phyloP scores from a whole-genome alignment of 331 rosid genomes.

The Quercus tomentella region DNA sequence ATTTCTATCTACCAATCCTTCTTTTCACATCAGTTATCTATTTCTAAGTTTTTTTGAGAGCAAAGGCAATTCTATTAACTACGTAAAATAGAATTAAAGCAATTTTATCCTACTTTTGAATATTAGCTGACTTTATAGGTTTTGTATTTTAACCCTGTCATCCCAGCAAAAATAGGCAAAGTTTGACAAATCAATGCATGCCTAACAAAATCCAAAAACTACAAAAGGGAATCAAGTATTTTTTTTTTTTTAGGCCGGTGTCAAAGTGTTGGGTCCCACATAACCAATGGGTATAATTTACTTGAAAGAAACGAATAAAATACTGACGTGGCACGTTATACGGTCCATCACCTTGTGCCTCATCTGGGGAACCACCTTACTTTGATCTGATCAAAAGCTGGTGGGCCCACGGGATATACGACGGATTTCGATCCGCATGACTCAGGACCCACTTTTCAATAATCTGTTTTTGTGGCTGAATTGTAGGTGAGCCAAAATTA shows the following conservation, averaged over 20 bases:
- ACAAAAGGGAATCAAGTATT: neutral
- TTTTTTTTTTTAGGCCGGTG: constrained; percentile 1
- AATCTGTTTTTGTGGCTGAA: neutral
- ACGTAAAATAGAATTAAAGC: no score
- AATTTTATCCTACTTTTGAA: no score
- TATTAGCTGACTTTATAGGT: neutral
- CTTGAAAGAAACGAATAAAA: constrained; percentile 20
- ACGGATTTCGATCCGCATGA: neutral
- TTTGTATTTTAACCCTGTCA: neutral
- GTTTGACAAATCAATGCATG: neutral
- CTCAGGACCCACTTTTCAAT: neutral
- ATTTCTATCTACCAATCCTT: no score
- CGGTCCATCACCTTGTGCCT: neutral
- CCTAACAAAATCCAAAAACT: neutral
- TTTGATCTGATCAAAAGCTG: neutral
- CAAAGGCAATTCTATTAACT: no score
- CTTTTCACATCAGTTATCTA: no score
- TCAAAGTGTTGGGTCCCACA: neutral
- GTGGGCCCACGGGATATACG: neutral
- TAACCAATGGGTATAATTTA: constrained; percentile 13
- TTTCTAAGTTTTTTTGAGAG: no score
- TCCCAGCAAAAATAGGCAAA: neutral
- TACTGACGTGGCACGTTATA: constrained; percentile 22
- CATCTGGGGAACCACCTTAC: neutral
- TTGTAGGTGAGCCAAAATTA: neutral